Percentiles rank a stretch among this genome's conserved stretches.
Conservation (phyloP, 1,139 yeast species). For the Candida tetrigidarum region DNA sequence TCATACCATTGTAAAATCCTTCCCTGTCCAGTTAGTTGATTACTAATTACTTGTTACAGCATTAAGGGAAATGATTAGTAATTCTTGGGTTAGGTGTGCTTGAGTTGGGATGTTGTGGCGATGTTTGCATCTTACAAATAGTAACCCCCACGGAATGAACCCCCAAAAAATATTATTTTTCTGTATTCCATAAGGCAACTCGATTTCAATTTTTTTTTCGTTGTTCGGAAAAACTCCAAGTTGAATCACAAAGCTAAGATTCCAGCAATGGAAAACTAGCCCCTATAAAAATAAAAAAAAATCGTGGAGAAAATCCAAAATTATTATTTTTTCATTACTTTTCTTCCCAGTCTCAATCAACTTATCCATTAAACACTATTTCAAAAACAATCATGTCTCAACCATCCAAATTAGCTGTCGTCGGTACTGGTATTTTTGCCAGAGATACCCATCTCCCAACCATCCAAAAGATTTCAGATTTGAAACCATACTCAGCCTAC, state of each 20-base stretch:
- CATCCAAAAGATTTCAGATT: constrained; percentile 44
- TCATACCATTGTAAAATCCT: background rate
- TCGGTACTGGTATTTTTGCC: constrained; percentile 95
- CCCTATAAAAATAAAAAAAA: background rate
- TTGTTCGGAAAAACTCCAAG: background rate
- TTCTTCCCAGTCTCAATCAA: background rate
- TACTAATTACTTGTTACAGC: too few relatives aligned
- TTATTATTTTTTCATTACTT: background rate
- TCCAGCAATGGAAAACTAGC: background rate
- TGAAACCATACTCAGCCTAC: constrained; percentile 59
- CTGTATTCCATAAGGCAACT: constrained; percentile 1
- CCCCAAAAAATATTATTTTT: background rate
- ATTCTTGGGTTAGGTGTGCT: background rate
- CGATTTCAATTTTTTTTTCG: background rate
- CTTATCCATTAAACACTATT: background rate
- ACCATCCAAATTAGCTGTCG: constrained; percentile 65
- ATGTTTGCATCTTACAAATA: too few relatives aligned
- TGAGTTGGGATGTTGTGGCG: too few relatives aligned
- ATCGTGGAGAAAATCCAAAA: constrained; percentile 2
- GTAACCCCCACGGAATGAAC: constrained; percentile 3
- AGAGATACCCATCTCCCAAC: constrained; percentile 82
- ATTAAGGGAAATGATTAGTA: too few relatives aligned
- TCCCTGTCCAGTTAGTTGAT: background rate
- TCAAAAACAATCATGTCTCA: constrained; percentile 14
- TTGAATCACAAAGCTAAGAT: too few relatives aligned